Percentiles rank a stretch among this genome's conserved stretches.
These are phyloP conservation scores for Beauveria sp. DNA, from an alignment of 2,329 filamentous ascomycete genomes.

Conservation along the genomic window DNA sequence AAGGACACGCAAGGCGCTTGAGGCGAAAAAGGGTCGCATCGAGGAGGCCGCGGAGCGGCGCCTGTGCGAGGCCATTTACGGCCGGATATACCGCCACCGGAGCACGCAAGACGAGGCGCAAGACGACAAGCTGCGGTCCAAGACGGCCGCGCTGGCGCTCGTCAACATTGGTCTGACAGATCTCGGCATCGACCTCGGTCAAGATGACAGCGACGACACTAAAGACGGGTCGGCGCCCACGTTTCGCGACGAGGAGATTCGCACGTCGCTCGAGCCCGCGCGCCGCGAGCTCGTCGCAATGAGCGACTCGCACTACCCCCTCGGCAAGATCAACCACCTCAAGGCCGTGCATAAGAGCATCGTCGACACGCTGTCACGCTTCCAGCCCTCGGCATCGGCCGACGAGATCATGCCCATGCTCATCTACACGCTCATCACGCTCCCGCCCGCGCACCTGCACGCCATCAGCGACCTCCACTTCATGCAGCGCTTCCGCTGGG, in stretches of 20 bases:
- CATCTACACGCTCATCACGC: slow-evolving; percentile 91
- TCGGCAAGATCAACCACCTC: slow-evolving; percentile 84
- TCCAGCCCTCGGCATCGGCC: slow-evolving; percentile 75
- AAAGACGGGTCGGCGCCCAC: slow-evolving; percentile 26
- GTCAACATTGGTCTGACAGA: slow-evolving; percentile 86
- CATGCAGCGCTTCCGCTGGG: slow-evolving; percentile 83
- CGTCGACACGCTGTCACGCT: slow-evolving; percentile 70
- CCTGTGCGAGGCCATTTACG: slow-evolving; percentile 77
- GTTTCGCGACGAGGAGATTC: slow-evolving; percentile 54
- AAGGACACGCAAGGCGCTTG: slow-evolving; percentile 67
- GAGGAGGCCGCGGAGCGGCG: slow-evolving; percentile 89
- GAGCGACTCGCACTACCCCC: slow-evolving; percentile 78
- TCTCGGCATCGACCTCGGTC: slow-evolving; percentile 67
- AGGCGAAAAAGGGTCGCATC: slow-evolving; percentile 66
- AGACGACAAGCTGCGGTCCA: slow-evolving; percentile 89
- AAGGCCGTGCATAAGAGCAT: slow-evolving; percentile 89
- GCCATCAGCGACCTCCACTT: slow-evolving; percentile 93
- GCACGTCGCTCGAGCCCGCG: slow-evolving; percentile 63
- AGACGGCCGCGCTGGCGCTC: slow-evolving; percentile 82
- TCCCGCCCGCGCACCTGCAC: slow-evolving; percentile 76
- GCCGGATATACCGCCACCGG: slow-evolving; percentile 82
- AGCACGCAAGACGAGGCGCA: slow-evolving; percentile 90
- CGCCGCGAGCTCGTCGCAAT: slow-evolving; percentile 65
- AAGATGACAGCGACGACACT: slow-evolving; percentile 47
- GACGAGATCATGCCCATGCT: slow-evolving; percentile 96